A percentile compares a stretch with the other conserved stretches of the same genome.
Conservation (phyloP, 2,329 filamentous ascomycete species). For the Penicillium sclerotiorum region DNA sequence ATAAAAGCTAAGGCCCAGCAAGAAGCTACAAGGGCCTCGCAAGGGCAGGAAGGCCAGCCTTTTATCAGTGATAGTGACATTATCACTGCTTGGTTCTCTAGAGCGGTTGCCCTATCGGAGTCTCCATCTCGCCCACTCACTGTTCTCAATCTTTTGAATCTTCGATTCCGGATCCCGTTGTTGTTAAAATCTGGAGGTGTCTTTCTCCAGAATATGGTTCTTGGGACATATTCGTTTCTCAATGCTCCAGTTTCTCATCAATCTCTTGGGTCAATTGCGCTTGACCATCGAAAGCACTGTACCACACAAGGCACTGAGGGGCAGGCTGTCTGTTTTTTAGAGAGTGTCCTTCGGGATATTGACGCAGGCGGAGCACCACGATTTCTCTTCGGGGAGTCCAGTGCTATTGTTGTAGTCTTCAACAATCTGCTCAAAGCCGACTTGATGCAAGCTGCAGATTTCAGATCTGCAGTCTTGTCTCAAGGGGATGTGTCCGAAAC, state of each 20-base stretch:
- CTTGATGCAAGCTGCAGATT: slow-evolving; percentile 11
- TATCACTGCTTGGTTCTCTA: slow-evolving; percentile 11
- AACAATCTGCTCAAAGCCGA: slow-evolving; percentile 17
- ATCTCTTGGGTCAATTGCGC: slow-evolving; percentile 7
- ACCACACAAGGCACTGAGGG: slow-evolving; percentile 6
- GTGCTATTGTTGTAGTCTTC: slow-evolving; percentile 4
- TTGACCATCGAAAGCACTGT: slow-evolving; percentile 3
- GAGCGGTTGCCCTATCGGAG: slow-evolving; percentile 5
- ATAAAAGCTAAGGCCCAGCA: neutral
- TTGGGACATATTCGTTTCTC: slow-evolving; percentile 14
- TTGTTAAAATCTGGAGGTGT: slow-evolving; percentile 4
- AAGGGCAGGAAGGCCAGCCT: neutral
- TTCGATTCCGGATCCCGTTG: slow-evolving; percentile 4
- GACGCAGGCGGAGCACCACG: slow-evolving; percentile 1
- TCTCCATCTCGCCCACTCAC: slow-evolving; percentile 7
- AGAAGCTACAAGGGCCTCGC: neutral
- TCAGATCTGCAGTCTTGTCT: slow-evolving; percentile 8
- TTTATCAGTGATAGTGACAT: slow-evolving; percentile 17
- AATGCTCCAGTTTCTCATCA: neutral
- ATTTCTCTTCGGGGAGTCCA: slow-evolving; percentile 8
- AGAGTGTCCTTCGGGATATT: slow-evolving; percentile 6
- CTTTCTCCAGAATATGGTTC: slow-evolving; percentile 14
- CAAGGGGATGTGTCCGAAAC: slow-evolving; percentile 8
- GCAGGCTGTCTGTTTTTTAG: slow-evolving; percentile 9
- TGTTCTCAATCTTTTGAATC: slow-evolving; percentile 11